Conservation (phyloP, 2,329 filamentous ascomycete genomes). For the Hypoxylon sp. region DNA sequence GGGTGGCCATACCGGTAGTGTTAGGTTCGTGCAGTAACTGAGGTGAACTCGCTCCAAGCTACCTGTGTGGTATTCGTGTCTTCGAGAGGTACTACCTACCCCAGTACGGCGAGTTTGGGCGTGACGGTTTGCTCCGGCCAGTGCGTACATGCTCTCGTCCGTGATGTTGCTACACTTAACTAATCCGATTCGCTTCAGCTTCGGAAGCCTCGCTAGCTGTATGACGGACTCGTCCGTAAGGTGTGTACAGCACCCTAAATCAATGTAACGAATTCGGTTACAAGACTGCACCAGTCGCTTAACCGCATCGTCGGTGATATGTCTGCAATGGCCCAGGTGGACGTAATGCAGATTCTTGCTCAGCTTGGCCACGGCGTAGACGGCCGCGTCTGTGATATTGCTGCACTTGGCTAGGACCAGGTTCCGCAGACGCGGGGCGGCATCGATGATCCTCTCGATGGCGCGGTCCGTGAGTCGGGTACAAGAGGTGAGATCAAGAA, state of each 20-base stretch:
- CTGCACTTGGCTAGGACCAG: constrained; percentile 94
- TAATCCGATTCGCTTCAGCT: constrained; percentile 90
- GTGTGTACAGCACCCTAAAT: constrained; percentile 91
- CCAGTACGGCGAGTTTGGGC: constrained; percentile 58
- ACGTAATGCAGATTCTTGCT: constrained; percentile 98
- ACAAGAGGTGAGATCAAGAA: constrained; percentile 92
- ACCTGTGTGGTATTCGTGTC: constrained; percentile 62
- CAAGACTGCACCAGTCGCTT: constrained; percentile 83
- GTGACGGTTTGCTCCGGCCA: constrained; percentile 74
- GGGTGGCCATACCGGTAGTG: constrained; percentile 68
- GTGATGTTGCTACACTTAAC: constrained; percentile 95
- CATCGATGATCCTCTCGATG: constrained; percentile 85
- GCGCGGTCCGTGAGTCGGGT: constrained; percentile 83
- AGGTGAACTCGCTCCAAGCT: constrained; percentile 93
- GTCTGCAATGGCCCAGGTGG: constrained; percentile 90
- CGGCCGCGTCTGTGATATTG: constrained; percentile 87
- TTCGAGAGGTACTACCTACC: constrained; percentile 54
- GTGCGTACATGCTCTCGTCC: constrained; percentile 83
- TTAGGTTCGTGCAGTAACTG: constrained; percentile 90
- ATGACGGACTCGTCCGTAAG: constrained; percentile 88
- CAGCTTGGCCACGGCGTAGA: constrained; percentile 84
- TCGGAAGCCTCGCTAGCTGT: constrained; percentile 84
- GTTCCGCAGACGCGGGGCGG: constrained; percentile 88
- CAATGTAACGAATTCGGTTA: constrained; percentile 96
- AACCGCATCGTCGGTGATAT: constrained; percentile 90